Percentiles rank a stretch among this genome's conserved stretches.
These are phyloP conservation scores for Psilocybe mexicana DNA, from an alignment of 1,284 basidiomycete genomes.

Conservation along the genomic window DNA sequence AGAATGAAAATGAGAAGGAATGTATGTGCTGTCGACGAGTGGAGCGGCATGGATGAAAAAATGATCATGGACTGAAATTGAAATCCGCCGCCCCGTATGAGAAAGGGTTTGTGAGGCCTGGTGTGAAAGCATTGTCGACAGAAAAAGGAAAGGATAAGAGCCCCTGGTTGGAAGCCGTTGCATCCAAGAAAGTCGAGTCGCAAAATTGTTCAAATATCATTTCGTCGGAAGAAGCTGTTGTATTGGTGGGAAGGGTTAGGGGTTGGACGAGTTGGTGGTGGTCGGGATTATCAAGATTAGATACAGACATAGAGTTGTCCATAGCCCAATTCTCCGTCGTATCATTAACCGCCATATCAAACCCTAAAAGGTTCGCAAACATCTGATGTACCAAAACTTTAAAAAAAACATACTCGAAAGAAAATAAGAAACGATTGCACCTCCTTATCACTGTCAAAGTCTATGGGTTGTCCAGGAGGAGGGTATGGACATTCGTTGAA, in stretches of 20 bases:
- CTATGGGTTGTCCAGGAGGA: slow-evolving; percentile 9
- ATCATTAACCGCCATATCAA: too few species aligned
- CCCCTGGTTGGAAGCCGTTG: neutral
- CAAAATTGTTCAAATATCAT: neutral
- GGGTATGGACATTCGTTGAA: slow-evolving; percentile 19
- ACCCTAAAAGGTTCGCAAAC: neutral
- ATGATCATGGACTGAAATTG: too few species aligned
- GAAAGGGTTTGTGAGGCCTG: too few species aligned
- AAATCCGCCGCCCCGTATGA: too few species aligned
- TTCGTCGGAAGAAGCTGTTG: neutral
- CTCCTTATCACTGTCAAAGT: neutral
- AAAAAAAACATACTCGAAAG: too few species aligned
- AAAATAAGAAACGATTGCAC: neutral
- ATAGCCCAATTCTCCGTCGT: neutral
- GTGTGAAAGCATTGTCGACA: neutral
- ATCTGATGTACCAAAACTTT: neutral
- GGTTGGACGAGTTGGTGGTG: neutral
- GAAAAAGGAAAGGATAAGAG: neutral
- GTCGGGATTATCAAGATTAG: neutral
- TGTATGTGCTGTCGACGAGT: too few species aligned
- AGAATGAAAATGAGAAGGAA: too few species aligned
- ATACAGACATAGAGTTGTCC: neutral
- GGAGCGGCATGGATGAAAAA: too few species aligned
- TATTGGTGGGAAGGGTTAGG: neutral
- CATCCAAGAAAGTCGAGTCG: neutral